Percentiles rank a stretch among this genome's conserved stretches.
phyloP scores from a whole-genome alignment of 2,329 filamentous ascomycete genomes.

The Phialocephala subalpina region DNA sequence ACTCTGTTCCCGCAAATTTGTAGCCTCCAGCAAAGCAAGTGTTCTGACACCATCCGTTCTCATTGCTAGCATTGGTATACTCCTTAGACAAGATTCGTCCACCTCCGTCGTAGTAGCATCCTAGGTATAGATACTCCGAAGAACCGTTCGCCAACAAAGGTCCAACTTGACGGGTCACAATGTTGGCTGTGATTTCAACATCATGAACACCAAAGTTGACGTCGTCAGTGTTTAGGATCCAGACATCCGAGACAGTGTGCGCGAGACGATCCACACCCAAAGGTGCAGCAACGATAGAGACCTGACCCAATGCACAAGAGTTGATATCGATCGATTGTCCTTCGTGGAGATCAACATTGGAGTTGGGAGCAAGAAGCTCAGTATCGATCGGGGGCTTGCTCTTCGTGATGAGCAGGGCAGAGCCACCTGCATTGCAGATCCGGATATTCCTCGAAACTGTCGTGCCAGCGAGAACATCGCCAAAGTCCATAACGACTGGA shows the following conservation, averaged over 20 bases:
- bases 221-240: slow-evolving; percentile 53
- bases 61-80: slow-evolving; percentile 43
- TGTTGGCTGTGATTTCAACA: slow-evolving; percentile 45
- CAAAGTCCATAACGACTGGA: slow-evolving; percentile 43
- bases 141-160: slow-evolving; percentile 45
- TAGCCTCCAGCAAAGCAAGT: slow-evolving; percentile 43
- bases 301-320: slow-evolving; percentile 42
- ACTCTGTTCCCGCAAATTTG: slow-evolving; percentile 47
- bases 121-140: slow-evolving; percentile 46
- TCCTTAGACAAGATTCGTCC: slow-evolving; percentile 46
- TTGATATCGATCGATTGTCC: slow-evolving; percentile 45
- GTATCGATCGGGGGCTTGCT: slow-evolving; percentile 47
- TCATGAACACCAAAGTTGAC: slow-evolving; percentile 49
- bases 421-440: slow-evolving; percentile 49
- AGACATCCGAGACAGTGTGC: slow-evolving; percentile 43
- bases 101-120: slow-evolving; percentile 49
- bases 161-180: slow-evolving; percentile 46
- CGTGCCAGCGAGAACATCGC: slow-evolving; percentile 44
- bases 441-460: slow-evolving; percentile 44
- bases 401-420: slow-evolving; percentile 48
- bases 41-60: slow-evolving; percentile 47
- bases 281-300: slow-evolving; percentile 44
- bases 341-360: slow-evolving; percentile 45
- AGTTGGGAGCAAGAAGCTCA: slow-evolving; percentile 46
- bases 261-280: slow-evolving; percentile 43